These are phyloP conservation scores for Saposhnikovia divaricata DNA, from an alignment of 129 eudicot genomes.

Conservation along the genomic window DNA sequence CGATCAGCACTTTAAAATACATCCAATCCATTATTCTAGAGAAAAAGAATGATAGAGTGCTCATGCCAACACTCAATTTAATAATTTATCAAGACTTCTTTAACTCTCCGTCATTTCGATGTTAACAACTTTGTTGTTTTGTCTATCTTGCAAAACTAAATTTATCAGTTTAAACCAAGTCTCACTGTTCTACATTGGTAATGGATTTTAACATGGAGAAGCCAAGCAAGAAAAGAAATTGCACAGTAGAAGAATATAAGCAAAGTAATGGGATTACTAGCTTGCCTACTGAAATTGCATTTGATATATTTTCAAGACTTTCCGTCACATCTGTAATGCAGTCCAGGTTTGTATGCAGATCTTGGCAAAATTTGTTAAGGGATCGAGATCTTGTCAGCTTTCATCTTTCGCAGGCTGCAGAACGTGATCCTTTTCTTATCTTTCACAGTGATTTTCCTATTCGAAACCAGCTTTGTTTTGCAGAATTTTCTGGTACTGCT, in stretches of 20 bases:
- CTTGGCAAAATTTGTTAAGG: slow-evolving; percentile 30
- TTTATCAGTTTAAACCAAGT: not conserved
- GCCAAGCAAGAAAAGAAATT: slow-evolving; percentile 3
- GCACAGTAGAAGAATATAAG: not conserved
- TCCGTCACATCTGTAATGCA: slow-evolving; percentile 43
- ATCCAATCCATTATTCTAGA: too few species aligned
- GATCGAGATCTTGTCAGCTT: slow-evolving; percentile 30
- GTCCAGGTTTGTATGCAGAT: slow-evolving; percentile 39
- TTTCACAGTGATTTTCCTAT: slow-evolving; percentile 33
- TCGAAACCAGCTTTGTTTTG: slow-evolving; percentile 34
- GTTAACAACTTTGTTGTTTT: slow-evolving; percentile 1
- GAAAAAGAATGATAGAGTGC: too few species aligned
- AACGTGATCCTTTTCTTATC: slow-evolving; percentile 27
- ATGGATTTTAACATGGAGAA: slow-evolving; percentile 5
- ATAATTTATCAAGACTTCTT: not conserved
- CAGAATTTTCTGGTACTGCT: slow-evolving; percentile 5
- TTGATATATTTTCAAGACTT: slow-evolving; percentile 44
- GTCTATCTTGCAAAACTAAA: not conserved
- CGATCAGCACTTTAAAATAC: too few species aligned
- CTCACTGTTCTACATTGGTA: not conserved
- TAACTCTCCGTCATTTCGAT: not conserved
- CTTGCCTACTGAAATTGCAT: slow-evolving; percentile 35
- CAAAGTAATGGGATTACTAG: slow-evolving; percentile 7
- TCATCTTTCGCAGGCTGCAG: slow-evolving; percentile 20
- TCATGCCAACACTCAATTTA: too few species aligned